Conservation (phyloP, 1,284 basidiomycete genomes). For the Sanguinoderma infundibulare region DNA sequence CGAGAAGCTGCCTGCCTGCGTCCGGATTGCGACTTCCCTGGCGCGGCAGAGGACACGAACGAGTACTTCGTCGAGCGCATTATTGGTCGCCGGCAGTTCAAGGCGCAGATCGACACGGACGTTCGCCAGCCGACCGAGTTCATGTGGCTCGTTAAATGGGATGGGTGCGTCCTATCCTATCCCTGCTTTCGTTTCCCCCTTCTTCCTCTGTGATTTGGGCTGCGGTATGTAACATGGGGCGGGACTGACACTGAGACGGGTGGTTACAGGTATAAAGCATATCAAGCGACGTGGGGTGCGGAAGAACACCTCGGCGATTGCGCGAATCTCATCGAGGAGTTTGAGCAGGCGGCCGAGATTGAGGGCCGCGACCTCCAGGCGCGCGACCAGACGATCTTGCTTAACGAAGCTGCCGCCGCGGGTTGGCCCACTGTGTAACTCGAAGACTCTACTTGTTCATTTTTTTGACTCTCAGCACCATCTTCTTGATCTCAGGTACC, state of each 20-base stretch:
- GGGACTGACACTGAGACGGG: background rate
- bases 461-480: background rate
- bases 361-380: constrained; percentile 16
- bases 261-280: constrained; percentile 17
- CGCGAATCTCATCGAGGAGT: constrained; percentile 21
- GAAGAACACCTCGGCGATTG: constrained; percentile 21
- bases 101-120: constrained; percentile 6
- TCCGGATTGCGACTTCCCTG: constrained; percentile 25
- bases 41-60: constrained; percentile 19
- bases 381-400: constrained; percentile 9
- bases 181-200: background rate
- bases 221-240: no score
- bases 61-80: constrained; percentile 29
- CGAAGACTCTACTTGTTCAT: background rate
- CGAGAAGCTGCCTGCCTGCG: constrained; percentile 22
- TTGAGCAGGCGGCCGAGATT: constrained; percentile 22
- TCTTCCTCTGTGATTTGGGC: background rate
- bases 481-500: background rate
- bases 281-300: constrained; percentile 20
- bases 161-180: constrained; percentile 15
- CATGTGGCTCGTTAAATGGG: constrained; percentile 27
- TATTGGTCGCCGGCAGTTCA: constrained; percentile 24
- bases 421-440: constrained; percentile 6
- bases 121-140: constrained; percentile 8
- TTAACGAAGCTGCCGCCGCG: constrained; percentile 21